A percentile compares a stretch with the other conserved stretches of the same genome.
phyloP scores from a whole-genome alignment of 371 early-diverging fungal species.

The Mortierella sp. region DNA sequence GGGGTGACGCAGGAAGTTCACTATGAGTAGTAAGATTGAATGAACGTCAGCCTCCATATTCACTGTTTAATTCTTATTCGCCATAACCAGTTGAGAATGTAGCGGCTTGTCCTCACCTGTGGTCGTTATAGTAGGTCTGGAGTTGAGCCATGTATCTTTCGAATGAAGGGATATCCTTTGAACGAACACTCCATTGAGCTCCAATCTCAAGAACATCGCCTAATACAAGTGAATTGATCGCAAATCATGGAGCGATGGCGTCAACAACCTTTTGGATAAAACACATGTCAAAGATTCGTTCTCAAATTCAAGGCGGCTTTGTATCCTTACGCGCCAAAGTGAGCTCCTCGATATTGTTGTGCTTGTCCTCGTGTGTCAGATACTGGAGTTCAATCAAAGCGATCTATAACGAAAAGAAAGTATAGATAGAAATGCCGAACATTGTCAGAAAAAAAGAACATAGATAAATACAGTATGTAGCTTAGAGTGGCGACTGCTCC shows the following conservation, averaged over 20 bases:
- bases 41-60: background rate
- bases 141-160: conserved; percentile 97
- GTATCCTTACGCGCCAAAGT: conserved; percentile 75
- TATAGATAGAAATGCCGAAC: background rate
- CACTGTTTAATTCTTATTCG: background rate
- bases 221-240: conserved; percentile 33
- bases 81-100: background rate
- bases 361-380: conserved; percentile 70
- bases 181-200: conserved; percentile 87
- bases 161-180: conserved; percentile 89
- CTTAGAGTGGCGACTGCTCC: background rate
- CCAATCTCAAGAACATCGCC: conserved; percentile 94
- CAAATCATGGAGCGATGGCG: background rate
- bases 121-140: conserved; percentile 89
- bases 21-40: conserved; percentile 17
- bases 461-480: background rate
- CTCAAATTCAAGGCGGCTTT: background rate
- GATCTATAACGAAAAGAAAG: conserved; percentile 66
- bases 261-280: background rate
- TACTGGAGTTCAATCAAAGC: conserved; percentile 80
- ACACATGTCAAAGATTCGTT: background rate
- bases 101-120: conserved; percentile 63
- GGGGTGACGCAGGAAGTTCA: conserved; percentile 80
- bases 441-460: background rate
- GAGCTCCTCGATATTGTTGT: conserved; percentile 73